phyloP scores from a whole-genome alignment of 495 filamentous ascomycete species.

The Annulohypoxylon maeteangense region DNA sequence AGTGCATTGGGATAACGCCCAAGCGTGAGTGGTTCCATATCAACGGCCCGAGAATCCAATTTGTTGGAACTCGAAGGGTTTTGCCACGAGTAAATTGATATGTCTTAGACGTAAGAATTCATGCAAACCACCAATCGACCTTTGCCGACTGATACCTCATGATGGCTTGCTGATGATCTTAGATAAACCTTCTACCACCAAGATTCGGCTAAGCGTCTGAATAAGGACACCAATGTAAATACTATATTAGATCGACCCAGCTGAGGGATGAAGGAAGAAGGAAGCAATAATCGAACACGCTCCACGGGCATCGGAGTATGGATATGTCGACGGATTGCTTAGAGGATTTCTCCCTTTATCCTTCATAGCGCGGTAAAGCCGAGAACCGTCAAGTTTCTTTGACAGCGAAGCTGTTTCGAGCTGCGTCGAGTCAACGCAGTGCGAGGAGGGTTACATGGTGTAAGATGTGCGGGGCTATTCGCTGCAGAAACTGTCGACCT shows the following conservation, averaged over 20 bases:
- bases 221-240: not conserved
- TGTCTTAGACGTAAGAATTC: slow-evolving; percentile 30
- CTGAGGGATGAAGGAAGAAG: slow-evolving; percentile 6
- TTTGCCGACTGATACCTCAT: slow-evolving; percentile 36
- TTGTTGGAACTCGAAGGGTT: slow-evolving; percentile 32
- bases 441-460: slow-evolving; percentile 39
- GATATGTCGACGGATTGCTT: not conserved
- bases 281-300: not conserved
- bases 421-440: slow-evolving; percentile 16
- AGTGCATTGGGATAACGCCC: slow-evolving; percentile 43
- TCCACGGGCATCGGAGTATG: slow-evolving; percentile 12
- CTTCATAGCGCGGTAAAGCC: slow-evolving; percentile 1
- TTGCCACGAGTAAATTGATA: slow-evolving; percentile 31
- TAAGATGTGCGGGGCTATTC: slow-evolving; percentile 34
- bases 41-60: slow-evolving; percentile 44
- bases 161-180: slow-evolving; percentile 2
- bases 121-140: slow-evolving; percentile 36
- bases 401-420: slow-evolving; percentile 14
- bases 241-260: not conserved
- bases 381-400: slow-evolving; percentile 3
- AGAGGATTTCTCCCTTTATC: slow-evolving; percentile 8
- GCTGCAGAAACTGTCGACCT: slow-evolving; percentile 34
- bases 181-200: not conserved
- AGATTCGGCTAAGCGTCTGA: not conserved
- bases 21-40: slow-evolving; percentile 43